Conservation (phyloP, 2,329 filamentous ascomycete genomes). For the Colletotrichum filicis region DNA sequence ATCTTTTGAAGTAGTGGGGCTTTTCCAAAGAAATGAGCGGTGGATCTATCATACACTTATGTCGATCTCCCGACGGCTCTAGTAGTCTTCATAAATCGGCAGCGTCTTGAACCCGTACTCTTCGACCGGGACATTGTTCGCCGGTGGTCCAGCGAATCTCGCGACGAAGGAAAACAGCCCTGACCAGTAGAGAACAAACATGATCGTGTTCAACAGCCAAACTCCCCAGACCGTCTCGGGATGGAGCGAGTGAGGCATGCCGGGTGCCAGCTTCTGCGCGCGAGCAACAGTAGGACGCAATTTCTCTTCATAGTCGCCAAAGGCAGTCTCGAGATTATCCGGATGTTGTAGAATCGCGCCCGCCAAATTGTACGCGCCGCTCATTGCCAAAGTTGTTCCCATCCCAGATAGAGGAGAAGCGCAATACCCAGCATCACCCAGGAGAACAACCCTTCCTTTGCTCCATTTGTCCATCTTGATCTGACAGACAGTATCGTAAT, state of each 20-base stretch:
- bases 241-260: conserved; percentile 41
- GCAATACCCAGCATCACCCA: conserved; percentile 62
- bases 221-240: conserved; percentile 43
- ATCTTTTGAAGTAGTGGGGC: not conserved
- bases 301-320: conserved; percentile 51
- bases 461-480: conserved; percentile 51
- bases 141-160: conserved; percentile 5
- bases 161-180: not conserved
- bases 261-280: conserved; percentile 47
- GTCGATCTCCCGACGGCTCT: not conserved
- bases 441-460: conserved; percentile 50
- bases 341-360: conserved; percentile 50
- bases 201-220: conserved; percentile 36
- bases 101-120: conserved; percentile 6
- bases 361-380: conserved; percentile 62
- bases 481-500: conserved; percentile 53
- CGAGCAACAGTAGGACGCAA: conserved; percentile 53
- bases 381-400: conserved; percentile 57
- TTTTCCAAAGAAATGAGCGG: not conserved
- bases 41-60: not conserved
- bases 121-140: not conserved
- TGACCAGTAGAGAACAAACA: conserved; percentile 17
- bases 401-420: conserved; percentile 59
- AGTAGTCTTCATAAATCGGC: not conserved
- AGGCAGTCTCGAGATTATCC: conserved; percentile 41